A percentile compares a stretch with the other conserved stretches of the same genome.
phyloP scores from a whole-genome alignment of 2,329 filamentous ascomycete genomes.

The Sporothrix variecibatus region DNA sequence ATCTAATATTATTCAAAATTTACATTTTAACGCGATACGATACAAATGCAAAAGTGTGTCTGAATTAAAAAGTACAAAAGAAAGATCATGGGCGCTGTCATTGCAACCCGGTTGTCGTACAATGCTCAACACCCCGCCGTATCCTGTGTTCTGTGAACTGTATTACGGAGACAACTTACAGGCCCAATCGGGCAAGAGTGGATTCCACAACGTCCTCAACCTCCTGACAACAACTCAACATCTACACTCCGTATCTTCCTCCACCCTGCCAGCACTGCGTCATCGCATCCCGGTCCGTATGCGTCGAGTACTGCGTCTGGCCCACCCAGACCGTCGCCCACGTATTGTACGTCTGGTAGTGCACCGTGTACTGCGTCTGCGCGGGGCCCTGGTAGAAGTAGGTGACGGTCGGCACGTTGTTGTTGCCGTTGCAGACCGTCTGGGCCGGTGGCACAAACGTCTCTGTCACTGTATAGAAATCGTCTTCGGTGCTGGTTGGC shows the following conservation, averaged over 20 bases:
- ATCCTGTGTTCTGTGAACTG: neutral
- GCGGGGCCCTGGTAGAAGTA: slow-evolving; percentile 33
- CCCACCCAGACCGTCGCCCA: slow-evolving; percentile 34
- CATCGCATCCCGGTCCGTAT: slow-evolving; percentile 33
- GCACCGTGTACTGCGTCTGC: slow-evolving; percentile 32
- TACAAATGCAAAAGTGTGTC: neutral
- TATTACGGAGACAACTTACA: neutral
- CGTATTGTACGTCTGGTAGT: slow-evolving; percentile 34
- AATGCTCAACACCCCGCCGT: neutral
- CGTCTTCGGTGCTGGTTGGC: slow-evolving; percentile 24
- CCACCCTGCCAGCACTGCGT: slow-evolving; percentile 34
- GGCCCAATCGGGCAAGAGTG: neutral
- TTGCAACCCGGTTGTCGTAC: neutral
- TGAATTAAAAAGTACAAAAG: neutral
- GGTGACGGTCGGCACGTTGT: slow-evolving; percentile 29
- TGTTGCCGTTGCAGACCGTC: slow-evolving; percentile 32
- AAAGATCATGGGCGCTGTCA: neutral
- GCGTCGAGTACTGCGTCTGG: slow-evolving; percentile 32
- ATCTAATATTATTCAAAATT: neutral
- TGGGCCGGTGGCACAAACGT: slow-evolving; percentile 29
- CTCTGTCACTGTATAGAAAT: slow-evolving; percentile 23
- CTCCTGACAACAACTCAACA: neutral
- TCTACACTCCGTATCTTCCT: slow-evolving; percentile 31
- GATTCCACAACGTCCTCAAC: neutral
- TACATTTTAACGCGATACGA: too few species aligned